Evolutionary conservation across 2,329 filamentous ascomycete species (phyloP).

Genomic region (Hymenoscyphus infarciens): DNA sequence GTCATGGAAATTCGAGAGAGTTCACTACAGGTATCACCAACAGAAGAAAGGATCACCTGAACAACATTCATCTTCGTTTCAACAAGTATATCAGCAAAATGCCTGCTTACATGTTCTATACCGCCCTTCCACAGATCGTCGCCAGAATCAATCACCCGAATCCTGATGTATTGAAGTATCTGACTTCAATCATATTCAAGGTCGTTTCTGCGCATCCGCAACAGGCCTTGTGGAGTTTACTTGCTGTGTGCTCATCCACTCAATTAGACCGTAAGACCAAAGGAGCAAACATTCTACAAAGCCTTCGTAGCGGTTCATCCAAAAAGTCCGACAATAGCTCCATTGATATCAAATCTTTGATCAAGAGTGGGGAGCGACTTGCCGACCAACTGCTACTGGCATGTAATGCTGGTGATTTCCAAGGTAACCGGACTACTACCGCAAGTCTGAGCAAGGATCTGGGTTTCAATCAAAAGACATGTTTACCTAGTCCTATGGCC

Average conservation of each 20-base stretch:
- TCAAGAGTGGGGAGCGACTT: slow-evolving; percentile 76
- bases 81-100: slow-evolving; percentile 73
- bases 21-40: slow-evolving; percentile 49
- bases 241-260: slow-evolving; percentile 80
- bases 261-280: slow-evolving; percentile 63
- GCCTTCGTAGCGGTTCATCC: slow-evolving; percentile 42
- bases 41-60: slow-evolving; percentile 62
- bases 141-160: slow-evolving; percentile 93
- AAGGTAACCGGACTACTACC: slow-evolving; percentile 58
- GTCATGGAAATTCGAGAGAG: slow-evolving; percentile 42
- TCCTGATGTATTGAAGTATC: slow-evolving; percentile 67
- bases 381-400: slow-evolving; percentile 77
- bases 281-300: slow-evolving; percentile 50
- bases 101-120: slow-evolving; percentile 76
- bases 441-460: slow-evolving; percentile 77
- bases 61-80: slow-evolving; percentile 68
- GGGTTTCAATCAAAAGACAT: slow-evolving; percentile 75
- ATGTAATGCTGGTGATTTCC: slow-evolving; percentile 74
- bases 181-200: slow-evolving; percentile 78
- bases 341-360: slow-evolving; percentile 65
- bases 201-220: slow-evolving; percentile 86
- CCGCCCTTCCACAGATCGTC: slow-evolving; percentile 84
- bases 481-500: slow-evolving; percentile 78
- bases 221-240: slow-evolving; percentile 86
- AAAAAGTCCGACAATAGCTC: slow-evolving; percentile 50